Percentiles rank a stretch among this genome's conserved stretches.
Conservation (phyloP, 2,329 filamentous ascomycete species). For the Alternaria longipes region DNA sequence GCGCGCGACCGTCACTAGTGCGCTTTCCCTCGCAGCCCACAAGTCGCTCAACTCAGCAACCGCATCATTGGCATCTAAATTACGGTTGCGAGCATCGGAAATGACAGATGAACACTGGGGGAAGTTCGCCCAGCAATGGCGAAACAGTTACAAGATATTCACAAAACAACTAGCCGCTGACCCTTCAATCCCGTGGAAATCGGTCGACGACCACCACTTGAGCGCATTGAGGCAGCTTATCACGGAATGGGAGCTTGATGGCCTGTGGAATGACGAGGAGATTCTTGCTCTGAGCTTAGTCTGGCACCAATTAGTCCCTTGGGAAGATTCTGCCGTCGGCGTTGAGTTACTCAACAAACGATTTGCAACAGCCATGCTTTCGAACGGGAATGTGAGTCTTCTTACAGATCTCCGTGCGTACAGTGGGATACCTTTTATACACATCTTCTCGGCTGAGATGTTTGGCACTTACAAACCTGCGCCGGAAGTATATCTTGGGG, state of each 20-base stretch:
- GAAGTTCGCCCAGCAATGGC: slow-evolving; percentile 75
- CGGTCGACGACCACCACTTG: slow-evolving; percentile 76
- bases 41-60: slow-evolving; percentile 58
- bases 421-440: slow-evolving; percentile 68
- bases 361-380: slow-evolving; percentile 72
- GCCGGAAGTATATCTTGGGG: slow-evolving; percentile 73
- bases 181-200: slow-evolving; percentile 64
- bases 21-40: slow-evolving; percentile 63
- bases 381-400: slow-evolving; percentile 76
- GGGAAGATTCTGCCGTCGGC: slow-evolving; percentile 70
- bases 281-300: slow-evolving; percentile 60
- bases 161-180: slow-evolving; percentile 62
- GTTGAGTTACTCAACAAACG: slow-evolving; percentile 62
- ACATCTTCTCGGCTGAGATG: slow-evolving; percentile 72
- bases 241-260: slow-evolving; percentile 62
- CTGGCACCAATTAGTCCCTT: slow-evolving; percentile 78
- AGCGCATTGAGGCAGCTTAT: slow-evolving; percentile 70
- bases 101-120: slow-evolving; percentile 69
- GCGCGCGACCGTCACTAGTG: slow-evolving; percentile 71
- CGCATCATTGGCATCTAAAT: slow-evolving; percentile 56
- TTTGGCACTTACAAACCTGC: slow-evolving; percentile 81
- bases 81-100: slow-evolving; percentile 59
- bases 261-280: slow-evolving; percentile 63
- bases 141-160: slow-evolving; percentile 69
- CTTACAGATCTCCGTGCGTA: slow-evolving; percentile 70